Conservation (phyloP, 2,329 filamentous ascomycete genomes). For the Pseudogymnoascus sp. region DNA sequence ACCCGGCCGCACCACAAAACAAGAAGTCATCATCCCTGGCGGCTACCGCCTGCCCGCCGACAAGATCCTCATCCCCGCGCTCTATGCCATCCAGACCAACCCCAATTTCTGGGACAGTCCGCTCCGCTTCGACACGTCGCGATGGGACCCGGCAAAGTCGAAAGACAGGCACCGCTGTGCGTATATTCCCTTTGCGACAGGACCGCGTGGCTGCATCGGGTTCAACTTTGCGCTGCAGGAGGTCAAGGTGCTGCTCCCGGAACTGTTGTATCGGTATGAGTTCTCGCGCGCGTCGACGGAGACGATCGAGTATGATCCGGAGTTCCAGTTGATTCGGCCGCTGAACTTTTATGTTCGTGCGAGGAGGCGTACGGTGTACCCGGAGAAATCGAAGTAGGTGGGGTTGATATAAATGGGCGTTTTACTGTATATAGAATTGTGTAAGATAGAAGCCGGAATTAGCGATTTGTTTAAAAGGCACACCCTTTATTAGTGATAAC, state of each 20-base stretch:
- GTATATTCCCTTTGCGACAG: conserved; percentile 33
- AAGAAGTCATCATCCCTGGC: conserved; percentile 38
- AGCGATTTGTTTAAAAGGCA: background rate
- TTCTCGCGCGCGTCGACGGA: conserved; percentile 29
- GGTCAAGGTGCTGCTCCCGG: conserved; percentile 32
- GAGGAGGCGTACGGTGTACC: conserved; percentile 20
- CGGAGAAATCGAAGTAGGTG: conserved; percentile 9
- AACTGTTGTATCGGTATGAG: conserved; percentile 33
- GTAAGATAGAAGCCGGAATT: background rate
- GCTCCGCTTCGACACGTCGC: conserved; percentile 18
- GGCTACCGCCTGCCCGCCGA: conserved; percentile 37
- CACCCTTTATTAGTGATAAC: background rate
- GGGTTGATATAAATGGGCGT: conserved; percentile 30
- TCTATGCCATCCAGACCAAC: conserved; percentile 21
- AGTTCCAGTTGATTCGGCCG: conserved; percentile 35
- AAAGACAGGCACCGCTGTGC: conserved; percentile 18
- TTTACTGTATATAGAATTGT: background rate
- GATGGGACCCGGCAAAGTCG: conserved; percentile 19
- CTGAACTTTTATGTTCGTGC: conserved; percentile 30
- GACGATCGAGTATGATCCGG: conserved; percentile 33
- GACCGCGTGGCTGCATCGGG: conserved; percentile 32
- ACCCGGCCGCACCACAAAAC: conserved; percentile 37
- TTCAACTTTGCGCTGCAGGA: conserved; percentile 36
- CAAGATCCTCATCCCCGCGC: conserved; percentile 19
- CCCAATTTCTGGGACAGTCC: conserved; percentile 19